Conservation (phyloP, 2,329 filamentous ascomycete genomes). For the Madurella mycetomatis region DNA sequence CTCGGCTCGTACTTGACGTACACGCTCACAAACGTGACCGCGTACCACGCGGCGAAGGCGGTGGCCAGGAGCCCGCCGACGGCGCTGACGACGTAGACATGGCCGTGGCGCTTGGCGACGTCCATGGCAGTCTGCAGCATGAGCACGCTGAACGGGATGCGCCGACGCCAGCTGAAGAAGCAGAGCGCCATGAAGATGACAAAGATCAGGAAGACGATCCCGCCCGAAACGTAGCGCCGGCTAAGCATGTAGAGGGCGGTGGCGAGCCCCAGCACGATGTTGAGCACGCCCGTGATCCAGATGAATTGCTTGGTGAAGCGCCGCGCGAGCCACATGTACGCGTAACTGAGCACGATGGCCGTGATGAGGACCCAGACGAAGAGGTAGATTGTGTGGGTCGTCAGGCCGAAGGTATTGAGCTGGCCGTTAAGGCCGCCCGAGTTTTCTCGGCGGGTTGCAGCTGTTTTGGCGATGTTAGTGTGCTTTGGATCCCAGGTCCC, state of each 20-base stretch:
- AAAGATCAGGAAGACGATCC: conserved; percentile 83
- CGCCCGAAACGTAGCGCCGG: conserved; percentile 72
- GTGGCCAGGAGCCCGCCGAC: conserved; percentile 73
- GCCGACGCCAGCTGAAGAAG: conserved; percentile 83
- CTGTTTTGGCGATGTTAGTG: conserved; percentile 22
- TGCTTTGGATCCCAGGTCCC: not conserved
- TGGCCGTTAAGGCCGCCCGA: conserved; percentile 71
- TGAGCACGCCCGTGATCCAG: conserved; percentile 86
- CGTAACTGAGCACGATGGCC: conserved; percentile 69
- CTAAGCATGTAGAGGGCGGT: conserved; percentile 84
- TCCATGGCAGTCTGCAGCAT: conserved; percentile 87
- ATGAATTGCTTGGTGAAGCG: conserved; percentile 85
- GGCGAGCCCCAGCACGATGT: conserved; percentile 77
- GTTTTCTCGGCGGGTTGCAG: conserved; percentile 53
- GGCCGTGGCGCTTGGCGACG: conserved; percentile 75
- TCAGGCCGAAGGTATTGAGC: conserved; percentile 60
- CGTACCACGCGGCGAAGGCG: conserved; percentile 78
- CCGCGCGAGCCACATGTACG: conserved; percentile 71
- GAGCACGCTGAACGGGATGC: conserved; percentile 85
- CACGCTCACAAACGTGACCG: conserved; percentile 77
- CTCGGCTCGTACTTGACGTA: conserved; percentile 78
- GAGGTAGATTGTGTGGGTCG: conserved; percentile 80
- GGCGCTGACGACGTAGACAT: conserved; percentile 82
- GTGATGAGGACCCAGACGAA: conserved; percentile 74
- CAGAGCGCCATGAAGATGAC: conserved; percentile 73